Evolutionary conservation across 2,329 filamentous ascomycete genomes (phyloP), one percentile per base, ranked within the genome.

Genomic region (Alternaria novae-zelandiae): DNA sequence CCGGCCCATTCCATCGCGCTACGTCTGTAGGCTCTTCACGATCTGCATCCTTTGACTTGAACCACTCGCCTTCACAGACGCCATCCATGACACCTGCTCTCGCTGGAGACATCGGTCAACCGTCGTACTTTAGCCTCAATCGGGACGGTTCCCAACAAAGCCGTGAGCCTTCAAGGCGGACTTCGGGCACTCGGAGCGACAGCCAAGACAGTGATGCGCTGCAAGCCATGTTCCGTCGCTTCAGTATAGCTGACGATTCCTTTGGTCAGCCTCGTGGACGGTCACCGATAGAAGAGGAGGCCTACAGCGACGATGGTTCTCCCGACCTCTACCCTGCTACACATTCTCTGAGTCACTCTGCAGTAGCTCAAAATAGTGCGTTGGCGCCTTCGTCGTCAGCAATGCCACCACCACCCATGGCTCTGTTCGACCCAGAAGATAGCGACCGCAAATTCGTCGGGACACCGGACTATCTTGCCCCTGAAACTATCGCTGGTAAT

Each of bases 391-490:
- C 87, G 56, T 84, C 88, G 12, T 87, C 85, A 61, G 93, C 93
- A 85, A 92, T 97, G 88, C 90, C 90, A 20, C 96, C 96, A 23
- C 94, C 94, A 5, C 94, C 96, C 50, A 90, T 92, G 93, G 93
- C 95, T 4, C 84, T 99, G 4, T 99, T 98, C 75, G 94, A 98
- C 74, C 96, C 96, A 0, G 91, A 97, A 75, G 96, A 99, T 74
- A 96, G 90, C 64, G 95, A 93, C 76, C 89, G 96, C 57, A 90
- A 93, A 43, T 99, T 99, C 73, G 96, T 99, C 9, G 96, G 96
- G 30, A 99, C 96, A 0, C 96, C 96, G 0, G 96, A 99, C 79
- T 99, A 99, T 77, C 87, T 99, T 13, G 96, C 96, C 0, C 96
- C 96, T 0, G 96, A 99, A 78, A 99, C 96, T 0, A 97, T 99